phyloP scores from a whole-genome alignment of 1,139 yeast species.

The Candida mesenterica region DNA sequence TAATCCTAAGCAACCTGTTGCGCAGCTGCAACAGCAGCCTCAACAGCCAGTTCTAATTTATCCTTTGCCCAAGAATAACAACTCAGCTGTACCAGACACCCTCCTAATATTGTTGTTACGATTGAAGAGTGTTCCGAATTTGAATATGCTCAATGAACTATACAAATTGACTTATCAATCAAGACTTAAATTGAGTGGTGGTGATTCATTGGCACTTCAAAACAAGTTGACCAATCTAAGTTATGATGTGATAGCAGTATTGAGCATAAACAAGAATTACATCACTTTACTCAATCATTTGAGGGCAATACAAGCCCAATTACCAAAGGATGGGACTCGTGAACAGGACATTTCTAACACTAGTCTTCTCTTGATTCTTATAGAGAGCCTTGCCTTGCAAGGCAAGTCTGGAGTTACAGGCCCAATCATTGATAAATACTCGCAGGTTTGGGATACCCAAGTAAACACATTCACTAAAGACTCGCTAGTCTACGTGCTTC shows the following conservation, averaged over 20 bases:
- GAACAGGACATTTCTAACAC: conserved; percentile 20
- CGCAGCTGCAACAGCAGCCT: conserved; percentile 1
- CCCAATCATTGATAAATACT: conserved; percentile 10
- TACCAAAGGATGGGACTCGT: conserved; percentile 5
- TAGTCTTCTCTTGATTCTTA: conserved; percentile 19
- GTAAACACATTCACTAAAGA: conserved; percentile 12
- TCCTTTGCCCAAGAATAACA: conserved; percentile 39
- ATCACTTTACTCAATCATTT: conserved; percentile 29
- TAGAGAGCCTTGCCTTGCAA: conserved; percentile 14
- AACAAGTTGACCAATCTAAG: conserved; percentile 29
- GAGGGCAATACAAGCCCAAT: conserved; percentile 21
- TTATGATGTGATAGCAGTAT: conserved; percentile 33
- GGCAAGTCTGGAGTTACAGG: conserved; percentile 6
- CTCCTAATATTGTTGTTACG: conserved; percentile 32
- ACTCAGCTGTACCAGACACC: conserved; percentile 22
- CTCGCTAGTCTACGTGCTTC: conserved; percentile 20
- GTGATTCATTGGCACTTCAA: conserved; percentile 8
- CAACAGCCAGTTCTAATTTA: conserved; percentile 20
- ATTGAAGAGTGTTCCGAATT: conserved; percentile 38
- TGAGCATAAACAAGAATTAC: conserved; percentile 32
- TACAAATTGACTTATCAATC: conserved; percentile 42
- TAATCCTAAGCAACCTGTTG: conserved; percentile 15
- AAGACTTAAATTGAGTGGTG: conserved; percentile 18
- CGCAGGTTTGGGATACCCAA: conserved; percentile 6
- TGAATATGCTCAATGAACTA: conserved; percentile 37